A percentile compares a stretch with the other conserved stretches of the same genome.
Conservation (phyloP, 106 monocot species). For the Iris macrosiphon region DNA sequence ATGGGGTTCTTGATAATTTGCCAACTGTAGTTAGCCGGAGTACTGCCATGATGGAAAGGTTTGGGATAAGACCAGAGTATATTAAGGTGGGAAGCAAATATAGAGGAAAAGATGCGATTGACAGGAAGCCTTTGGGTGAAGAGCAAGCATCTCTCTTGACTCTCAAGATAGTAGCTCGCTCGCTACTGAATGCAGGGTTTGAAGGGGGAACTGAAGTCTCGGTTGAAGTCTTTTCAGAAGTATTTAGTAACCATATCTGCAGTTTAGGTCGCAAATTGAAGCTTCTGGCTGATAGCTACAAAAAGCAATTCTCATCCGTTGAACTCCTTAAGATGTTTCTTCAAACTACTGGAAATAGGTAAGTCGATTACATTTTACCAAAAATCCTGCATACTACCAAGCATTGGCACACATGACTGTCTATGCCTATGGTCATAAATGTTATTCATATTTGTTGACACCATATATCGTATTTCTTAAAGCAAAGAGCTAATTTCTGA, state of each 20-base stretch:
- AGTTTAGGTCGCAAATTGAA: constrained; percentile 75
- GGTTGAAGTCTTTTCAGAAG: constrained; percentile 66
- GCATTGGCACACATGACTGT: too few species aligned
- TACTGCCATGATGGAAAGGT: constrained; percentile 95
- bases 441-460: too few species aligned
- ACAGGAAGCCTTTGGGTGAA: constrained; percentile 35
- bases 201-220: constrained; percentile 59
- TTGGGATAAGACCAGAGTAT: constrained; percentile 91
- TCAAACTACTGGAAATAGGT: constrained; percentile 60
- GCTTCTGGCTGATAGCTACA: constrained; percentile 77
- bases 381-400: background rate
- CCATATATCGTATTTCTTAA: too few species aligned
- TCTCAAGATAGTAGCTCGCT: constrained; percentile 48
- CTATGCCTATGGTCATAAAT: too few species aligned
- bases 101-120: constrained; percentile 61
- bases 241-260: constrained; percentile 46
- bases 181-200: constrained; percentile 44
- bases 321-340: constrained; percentile 96
- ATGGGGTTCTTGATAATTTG: constrained; percentile 85
- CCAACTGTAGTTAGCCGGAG: constrained; percentile 61
- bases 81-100: constrained; percentile 78
- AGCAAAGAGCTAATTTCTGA: too few species aligned
- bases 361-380: constrained; percentile 4
- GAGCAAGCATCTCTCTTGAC: constrained; percentile 63
- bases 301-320: constrained; percentile 65